Base-by-base conservation (phyloP, 106 monocot genomes). In the Dactylorhiza incarnata region DNA sequence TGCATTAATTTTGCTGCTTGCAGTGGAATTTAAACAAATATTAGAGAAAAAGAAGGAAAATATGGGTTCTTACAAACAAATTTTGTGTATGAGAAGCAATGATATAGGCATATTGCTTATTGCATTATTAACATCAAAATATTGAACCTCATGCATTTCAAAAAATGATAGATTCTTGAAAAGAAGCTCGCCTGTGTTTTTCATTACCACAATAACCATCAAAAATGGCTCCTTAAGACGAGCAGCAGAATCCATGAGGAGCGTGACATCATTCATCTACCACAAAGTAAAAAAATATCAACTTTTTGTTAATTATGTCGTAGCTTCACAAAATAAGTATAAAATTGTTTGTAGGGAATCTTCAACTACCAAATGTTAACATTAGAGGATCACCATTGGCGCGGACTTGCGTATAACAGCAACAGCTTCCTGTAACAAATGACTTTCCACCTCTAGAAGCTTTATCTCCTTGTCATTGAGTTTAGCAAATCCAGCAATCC, bases 311-410 rank as follows among this genome's bases (percentile, higher is more conserved):
- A 86, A 76, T 61, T 77, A 77, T 81, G 79, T 55, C 23, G 48
- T 45, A 79, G 25, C 77, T 68, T 76, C 77, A 2, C 59, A 78
- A 82, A 49, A 73, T 54, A 45, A n/a, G n/a, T 65, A 65, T 75
- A 73, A 70, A 75, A 83, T 75, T 69, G 78, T 83, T 76, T 79
- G 72, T 87, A 85, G 86, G 84, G 87, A 78, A 87, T 78, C 63
- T 91, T 89, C 78, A 94, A 85, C 93, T 96, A 96, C 91, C 96
- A 87, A 97, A 89, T 83, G 76, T 86, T 87, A 96, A 87, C 91
- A 88, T 76, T 89, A 97, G 87, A 88, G 83, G 94, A 91, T 97
- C 97, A 97, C 97, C 97, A 84, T 85, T 94, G 97, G 97, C 74
- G 91, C 85, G 83, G 97, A 87, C 83, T 91, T 90, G 56, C 63